Evolutionary conservation across 441 rosid species (phyloP).

Genomic region (Euphorbia celastroides): DNA sequence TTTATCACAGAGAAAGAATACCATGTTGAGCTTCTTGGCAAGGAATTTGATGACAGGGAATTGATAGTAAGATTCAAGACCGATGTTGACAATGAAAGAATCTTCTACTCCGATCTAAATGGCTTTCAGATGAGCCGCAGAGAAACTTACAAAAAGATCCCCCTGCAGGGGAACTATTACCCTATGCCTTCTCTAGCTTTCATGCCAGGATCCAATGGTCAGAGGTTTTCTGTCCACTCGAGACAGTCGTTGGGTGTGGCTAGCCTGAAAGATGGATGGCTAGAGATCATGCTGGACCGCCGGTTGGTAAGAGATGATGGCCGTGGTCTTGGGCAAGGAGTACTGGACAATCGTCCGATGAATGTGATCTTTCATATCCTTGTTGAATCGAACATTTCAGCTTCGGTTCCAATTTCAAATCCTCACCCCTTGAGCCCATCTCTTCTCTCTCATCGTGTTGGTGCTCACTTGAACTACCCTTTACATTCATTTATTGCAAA

Average conservation of each 20-base stretch:
- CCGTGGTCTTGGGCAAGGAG: constrained; percentile 98
- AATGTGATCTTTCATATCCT: constrained; percentile 72
- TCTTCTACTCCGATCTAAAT: constrained; percentile 86
- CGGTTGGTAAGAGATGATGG: constrained; percentile 80
- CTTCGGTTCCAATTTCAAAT: constrained; percentile 37
- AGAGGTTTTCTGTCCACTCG: constrained; percentile 78
- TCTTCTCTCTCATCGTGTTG: constrained; percentile 67
- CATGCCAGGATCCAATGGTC: constrained; percentile 79
- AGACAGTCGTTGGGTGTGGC: constrained; percentile 88
- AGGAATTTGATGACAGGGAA: constrained; percentile 67
- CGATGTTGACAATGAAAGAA: constrained; percentile 52
- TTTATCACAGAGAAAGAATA: constrained; percentile 78
- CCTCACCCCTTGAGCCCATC: constrained; percentile 66
- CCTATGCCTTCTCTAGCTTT: constrained; percentile 96
- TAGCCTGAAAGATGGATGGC: constrained; percentile 72
- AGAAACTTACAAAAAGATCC: constrained; percentile 91
- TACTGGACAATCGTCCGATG: constrained; percentile 85
- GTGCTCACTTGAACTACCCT: constrained; percentile 87
- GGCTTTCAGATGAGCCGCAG: constrained; percentile 98
- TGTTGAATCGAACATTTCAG: constrained; percentile 54
- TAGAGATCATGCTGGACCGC: constrained; percentile 95
- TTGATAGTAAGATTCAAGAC: constrained; percentile 84
- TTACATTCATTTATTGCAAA: constrained; percentile 71
- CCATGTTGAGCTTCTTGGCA: constrained; percentile 81
- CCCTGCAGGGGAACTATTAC: constrained; percentile 93